Evolutionary conservation across 352 stramenopile species (phyloP).

Genomic region (Pythium aristosporum): DNA sequence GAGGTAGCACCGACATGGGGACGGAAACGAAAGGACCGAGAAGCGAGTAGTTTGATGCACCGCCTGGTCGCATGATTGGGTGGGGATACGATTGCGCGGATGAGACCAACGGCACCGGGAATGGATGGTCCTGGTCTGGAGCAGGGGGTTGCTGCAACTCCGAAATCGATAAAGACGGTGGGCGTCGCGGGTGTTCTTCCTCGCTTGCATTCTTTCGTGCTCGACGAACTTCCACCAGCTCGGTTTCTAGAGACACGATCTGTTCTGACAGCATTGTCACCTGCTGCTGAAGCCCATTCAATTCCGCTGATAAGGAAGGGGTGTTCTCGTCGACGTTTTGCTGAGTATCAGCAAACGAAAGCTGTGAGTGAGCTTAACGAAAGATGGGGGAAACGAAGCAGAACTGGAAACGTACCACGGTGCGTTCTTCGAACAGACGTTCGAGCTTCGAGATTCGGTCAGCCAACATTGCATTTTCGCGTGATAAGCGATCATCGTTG

Average conservation of each 20-base stretch:
- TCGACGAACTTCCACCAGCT: constrained; percentile 22
- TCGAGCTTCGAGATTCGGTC: constrained; percentile 23
- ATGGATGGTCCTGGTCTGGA: constrained; percentile 8
- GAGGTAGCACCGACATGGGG: constrained; percentile 79
- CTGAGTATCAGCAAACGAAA: background rate
- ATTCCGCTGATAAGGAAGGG: constrained; percentile 5
- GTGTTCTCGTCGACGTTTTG: constrained; percentile 12
- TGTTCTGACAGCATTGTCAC: constrained; percentile 17
- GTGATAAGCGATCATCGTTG: constrained; percentile 4
- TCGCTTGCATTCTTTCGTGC: background rate
- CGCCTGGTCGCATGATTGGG: constrained; percentile 30
- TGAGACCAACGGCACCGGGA: constrained; percentile 22
- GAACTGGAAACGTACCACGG: constrained; percentile 5
- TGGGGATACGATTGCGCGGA: constrained; percentile 44
- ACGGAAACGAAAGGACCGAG: constrained; percentile 83
- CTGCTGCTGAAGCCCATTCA: constrained; percentile 18
- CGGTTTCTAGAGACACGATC: constrained; percentile 21
- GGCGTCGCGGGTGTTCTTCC: background rate
- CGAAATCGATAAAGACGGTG: constrained; percentile 4
- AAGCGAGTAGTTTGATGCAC: constrained; percentile 42
- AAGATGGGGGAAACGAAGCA: background rate
- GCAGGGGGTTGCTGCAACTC: background rate
- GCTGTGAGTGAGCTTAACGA: background rate
- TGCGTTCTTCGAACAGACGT: constrained; percentile 20
- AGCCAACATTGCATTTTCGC: background rate